Conservation (phyloP, 768 basidiomycete genomes). For the Russula vinacea region DNA sequence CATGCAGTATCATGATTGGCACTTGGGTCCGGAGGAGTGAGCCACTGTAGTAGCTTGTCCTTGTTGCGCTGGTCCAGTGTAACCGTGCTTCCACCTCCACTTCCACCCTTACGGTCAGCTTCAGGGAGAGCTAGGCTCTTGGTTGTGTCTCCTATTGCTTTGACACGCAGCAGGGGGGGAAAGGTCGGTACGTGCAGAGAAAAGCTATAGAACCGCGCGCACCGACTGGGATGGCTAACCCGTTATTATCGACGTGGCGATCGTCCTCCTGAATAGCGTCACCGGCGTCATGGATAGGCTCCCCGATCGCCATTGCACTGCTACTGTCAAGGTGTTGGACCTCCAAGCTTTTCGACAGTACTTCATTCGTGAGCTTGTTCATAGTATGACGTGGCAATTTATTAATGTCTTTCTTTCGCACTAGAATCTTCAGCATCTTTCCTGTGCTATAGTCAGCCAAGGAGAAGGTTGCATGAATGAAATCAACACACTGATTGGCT, state of each 20-base stretch:
- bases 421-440: background rate
- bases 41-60: conserved; percentile 2
- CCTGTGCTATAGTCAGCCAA: background rate
- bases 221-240: background rate
- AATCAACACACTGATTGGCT: background rate
- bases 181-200: background rate
- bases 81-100: background rate
- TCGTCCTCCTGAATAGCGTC: background rate
- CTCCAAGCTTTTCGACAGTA: background rate
- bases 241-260: background rate
- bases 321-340: no score
- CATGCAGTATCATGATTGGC: background rate
- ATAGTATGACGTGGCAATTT: background rate
- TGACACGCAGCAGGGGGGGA: background rate
- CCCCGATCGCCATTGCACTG: background rate
- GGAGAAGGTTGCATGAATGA: background rate
- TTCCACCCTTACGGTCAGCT: background rate
- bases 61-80: background rate
- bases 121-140: background rate
- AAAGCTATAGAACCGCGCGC: background rate
- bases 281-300: background rate
- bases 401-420: background rate
- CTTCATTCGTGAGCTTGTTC: background rate
- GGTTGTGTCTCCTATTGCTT: background rate
- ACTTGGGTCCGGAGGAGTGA: conserved; percentile 4